Evolutionary conservation across 805 yeast genomes (phyloP), one percentile per base, ranked within the genome.

Genomic region (Starmerella scarabaei): DNA sequence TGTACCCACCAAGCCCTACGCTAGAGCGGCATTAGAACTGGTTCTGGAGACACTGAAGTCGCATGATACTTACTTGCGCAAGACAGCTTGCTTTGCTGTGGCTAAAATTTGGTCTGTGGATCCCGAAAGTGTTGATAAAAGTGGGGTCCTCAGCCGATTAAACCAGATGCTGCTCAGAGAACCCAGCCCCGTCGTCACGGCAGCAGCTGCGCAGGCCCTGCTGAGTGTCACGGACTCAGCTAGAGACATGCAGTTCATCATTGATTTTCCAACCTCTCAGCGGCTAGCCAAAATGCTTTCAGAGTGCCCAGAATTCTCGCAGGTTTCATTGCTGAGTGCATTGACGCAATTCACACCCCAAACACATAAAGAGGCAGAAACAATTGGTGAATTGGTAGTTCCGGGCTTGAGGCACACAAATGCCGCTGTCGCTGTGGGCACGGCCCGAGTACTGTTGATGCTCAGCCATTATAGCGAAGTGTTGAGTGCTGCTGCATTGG

Each of bases 361-460:
- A 46, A 63, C 69, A 0, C 63, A 73, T n/a, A 65, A 64, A 1
- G 88, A 80, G 29, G 84, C 94, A 0, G 60, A 72, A 32, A 64
- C 65, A 3, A 53, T 86, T 51, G 73, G 83, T 19, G 88, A 80
- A 29, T 62, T 68, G 12, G 64, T 73, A 3, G 56, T 79, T 5
- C 85, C 94, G 0, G 72, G 77, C 30, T 61, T 88, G 19, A 93
- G 76, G 53, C 93, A 82, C 55, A 77, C 76, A 15, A 85, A 82
- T 58, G 66, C 93, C 0, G 70, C 91, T 0, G 91, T 86, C 9
- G 88, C 80, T 0, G 57, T 85, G 43, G 85, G 82, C 50, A 68
- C 93, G 0, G 64, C 82, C 39, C 76, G 84, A 45, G 73, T 77
- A 9, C 71, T 85, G 14, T 61, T 81, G 6, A 86, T 83, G 59